Base-by-base conservation (phyloP, 2,329 filamentous ascomycete genomes). In the Pseudogymnoascus pannorum region DNA sequence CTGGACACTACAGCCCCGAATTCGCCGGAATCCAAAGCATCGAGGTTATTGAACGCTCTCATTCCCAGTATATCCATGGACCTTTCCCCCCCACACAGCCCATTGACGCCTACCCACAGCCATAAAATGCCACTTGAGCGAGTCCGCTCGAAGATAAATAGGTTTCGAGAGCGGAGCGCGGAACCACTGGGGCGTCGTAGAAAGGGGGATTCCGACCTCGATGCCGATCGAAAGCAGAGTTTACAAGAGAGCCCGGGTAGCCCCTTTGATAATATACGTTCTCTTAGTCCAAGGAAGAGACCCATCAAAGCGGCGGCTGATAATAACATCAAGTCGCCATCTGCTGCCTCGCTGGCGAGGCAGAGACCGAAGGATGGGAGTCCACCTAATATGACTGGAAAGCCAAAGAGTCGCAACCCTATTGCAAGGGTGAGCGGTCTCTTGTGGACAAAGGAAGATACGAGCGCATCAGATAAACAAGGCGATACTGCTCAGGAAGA, bases 21-120 rank as follows among this genome's bases (percentile, higher is more conserved):
- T 58, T 72, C 71, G 29, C 71, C 71, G 11, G 62, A 68, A 42
- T 33, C 62, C 1, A 67, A 63, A 60, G 64, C 69, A 14, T 60
- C 61, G 7, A 68, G 60, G 33, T 38, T 63, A 14, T 33, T 57
- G 29, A 65, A 68, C 62, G 73, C 75, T 1, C 77, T 81, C 31
- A 79, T 87, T 59, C 83, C 84, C 3, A 80, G 80, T 11, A 82
- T 87, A 63, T 81, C 81, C 20, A 79, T 83, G 65, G 86, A 88
- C 61, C 71, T 88, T 7, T 89, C 87, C 3, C 82, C 86, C 1
- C 76, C 80, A 3, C 78, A 78, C 6, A 91, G 86, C 1, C 77
- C 78, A 2, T 91, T 88, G 5, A 87, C 88, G 29, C 44, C 44
- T 9, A 54, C 8, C 16, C 44, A 54, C 24, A 75, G 77, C 0